Conservation (phyloP, 768 basidiomycete genomes). For the Leccinum rimulosum region DNA sequence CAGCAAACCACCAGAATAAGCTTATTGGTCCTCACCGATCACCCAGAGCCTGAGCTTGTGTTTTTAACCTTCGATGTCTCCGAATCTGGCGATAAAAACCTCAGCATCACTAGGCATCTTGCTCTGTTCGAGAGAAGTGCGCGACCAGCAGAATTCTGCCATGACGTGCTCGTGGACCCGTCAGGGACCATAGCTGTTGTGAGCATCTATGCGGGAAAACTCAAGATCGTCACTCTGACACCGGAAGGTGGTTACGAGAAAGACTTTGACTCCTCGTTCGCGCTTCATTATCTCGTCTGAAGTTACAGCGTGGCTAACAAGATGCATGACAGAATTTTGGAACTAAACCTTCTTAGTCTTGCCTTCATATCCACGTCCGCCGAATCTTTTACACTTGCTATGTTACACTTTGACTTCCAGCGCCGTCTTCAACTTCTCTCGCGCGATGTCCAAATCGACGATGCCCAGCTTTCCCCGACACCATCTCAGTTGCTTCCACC, state of each 20-base stretch:
- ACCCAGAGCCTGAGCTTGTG: constrained; percentile 72
- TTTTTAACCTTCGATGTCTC: constrained; percentile 52
- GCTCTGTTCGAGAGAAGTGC: constrained; percentile 54
- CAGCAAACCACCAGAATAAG: constrained; percentile 36
- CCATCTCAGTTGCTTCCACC: constrained; percentile 46
- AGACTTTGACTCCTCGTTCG: constrained; percentile 67
- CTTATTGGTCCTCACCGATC: constrained; percentile 68
- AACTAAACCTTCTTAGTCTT: constrained; percentile 67
- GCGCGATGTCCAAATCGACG: constrained; percentile 50
- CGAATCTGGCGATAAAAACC: constrained; percentile 27
- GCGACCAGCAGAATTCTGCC: constrained; percentile 71
- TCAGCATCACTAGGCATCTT: constrained; percentile 45
- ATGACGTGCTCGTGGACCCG: constrained; percentile 64
- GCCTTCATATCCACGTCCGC: constrained; percentile 49
- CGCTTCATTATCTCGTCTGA: constrained; percentile 12
- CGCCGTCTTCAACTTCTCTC: constrained; percentile 61
- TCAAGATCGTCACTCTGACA: constrained; percentile 57
- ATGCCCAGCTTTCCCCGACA: constrained; percentile 49
- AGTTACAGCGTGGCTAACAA: constrained; percentile 3
- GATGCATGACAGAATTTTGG: constrained; percentile 46
- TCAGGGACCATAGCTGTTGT: constrained; percentile 58
- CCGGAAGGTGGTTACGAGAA: constrained; percentile 51
- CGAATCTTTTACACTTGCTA: constrained; percentile 53
- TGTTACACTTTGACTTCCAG: constrained; percentile 65
- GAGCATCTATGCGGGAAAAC: constrained; percentile 66